phyloP scores from a whole-genome alignment of 352 stramenopile genomes.

The Pythium insidiosum region DNA sequence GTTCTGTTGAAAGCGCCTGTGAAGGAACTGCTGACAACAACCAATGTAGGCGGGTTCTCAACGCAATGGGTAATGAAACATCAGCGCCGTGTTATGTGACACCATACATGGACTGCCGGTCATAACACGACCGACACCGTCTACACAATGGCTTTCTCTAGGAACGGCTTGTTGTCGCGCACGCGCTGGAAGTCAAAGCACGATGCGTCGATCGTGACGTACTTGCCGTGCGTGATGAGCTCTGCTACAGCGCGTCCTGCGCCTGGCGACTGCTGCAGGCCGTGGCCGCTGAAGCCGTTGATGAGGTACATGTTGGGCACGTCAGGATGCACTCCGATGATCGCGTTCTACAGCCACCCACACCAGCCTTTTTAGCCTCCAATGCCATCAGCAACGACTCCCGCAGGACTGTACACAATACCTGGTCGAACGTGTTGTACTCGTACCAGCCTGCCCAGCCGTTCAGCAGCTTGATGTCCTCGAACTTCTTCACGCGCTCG shows the following conservation, averaged over 20 bases:
- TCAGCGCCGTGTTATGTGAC: no score
- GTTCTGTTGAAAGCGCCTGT: no score
- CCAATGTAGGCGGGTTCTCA: no score
- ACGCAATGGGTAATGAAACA: no score
- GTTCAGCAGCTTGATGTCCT: slow-evolving; percentile 73
- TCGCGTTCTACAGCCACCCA: slow-evolving; percentile 62
- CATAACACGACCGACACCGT: no score
- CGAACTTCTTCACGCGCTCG: slow-evolving; percentile 60
- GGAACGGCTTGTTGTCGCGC: slow-evolving; percentile 55
- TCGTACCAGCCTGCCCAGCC: slow-evolving; percentile 82
- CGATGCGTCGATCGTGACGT: slow-evolving; percentile 66
- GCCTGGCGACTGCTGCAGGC: slow-evolving; percentile 72
- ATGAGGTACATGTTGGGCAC: slow-evolving; percentile 77
- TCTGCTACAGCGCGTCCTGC: slow-evolving; percentile 69
- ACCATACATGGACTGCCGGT: no score
- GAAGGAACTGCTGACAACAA: no score
- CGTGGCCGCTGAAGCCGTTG: slow-evolving; percentile 82
- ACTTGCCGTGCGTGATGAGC: slow-evolving; percentile 59
- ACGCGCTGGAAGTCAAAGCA: slow-evolving; percentile 68
- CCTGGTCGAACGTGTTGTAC: slow-evolving; percentile 84
- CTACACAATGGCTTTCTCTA: slow-evolving; percentile 75
- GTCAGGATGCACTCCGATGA: slow-evolving; percentile 72
- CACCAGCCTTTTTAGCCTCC: no score
- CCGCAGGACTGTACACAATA: no score
- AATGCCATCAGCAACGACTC: no score